phyloP scores from a whole-genome alignment of 495 filamentous ascomycete species.

The Tuber magnatum region DNA sequence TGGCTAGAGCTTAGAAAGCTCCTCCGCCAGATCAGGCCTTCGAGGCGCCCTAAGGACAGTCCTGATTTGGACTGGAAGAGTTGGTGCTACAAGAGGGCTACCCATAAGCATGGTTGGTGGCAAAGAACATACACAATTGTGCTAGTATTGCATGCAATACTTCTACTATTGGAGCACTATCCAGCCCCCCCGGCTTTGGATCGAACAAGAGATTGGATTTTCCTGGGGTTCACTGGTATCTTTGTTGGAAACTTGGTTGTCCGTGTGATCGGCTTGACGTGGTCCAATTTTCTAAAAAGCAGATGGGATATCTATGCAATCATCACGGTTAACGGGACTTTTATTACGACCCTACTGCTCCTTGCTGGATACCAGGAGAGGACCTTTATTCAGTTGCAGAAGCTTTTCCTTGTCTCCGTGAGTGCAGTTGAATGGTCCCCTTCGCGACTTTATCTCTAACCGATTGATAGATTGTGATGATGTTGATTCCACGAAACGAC shows the following conservation, averaged over 20 bases:
- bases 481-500: constrained; percentile 94
- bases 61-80: constrained; percentile 70
- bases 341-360: constrained; percentile 67
- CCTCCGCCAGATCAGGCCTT: constrained; percentile 85
- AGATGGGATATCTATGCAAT: constrained; percentile 94
- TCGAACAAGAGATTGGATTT: constrained; percentile 61
- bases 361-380: constrained; percentile 51
- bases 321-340: constrained; percentile 73
- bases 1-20: constrained; percentile 95
- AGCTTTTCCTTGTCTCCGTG: constrained; percentile 77
- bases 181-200: constrained; percentile 63
- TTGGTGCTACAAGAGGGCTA: constrained; percentile 90
- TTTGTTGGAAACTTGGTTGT: constrained; percentile 81
- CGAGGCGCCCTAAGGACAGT: constrained; percentile 71
- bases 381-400: constrained; percentile 72
- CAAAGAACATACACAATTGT: constrained; percentile 69
- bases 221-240: constrained; percentile 74
- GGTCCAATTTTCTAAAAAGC: constrained; percentile 84
- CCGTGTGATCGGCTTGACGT: constrained; percentile 79
- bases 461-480: constrained; percentile 57
- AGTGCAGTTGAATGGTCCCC: not conserved
- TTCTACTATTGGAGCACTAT: constrained; percentile 82
- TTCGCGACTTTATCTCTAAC: not conserved
- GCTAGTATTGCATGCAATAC: constrained; percentile 71
- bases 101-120: constrained; percentile 92